Conservation (phyloP, 139 green algal genomes). For the Raphidocelis subcapitata region DNA sequence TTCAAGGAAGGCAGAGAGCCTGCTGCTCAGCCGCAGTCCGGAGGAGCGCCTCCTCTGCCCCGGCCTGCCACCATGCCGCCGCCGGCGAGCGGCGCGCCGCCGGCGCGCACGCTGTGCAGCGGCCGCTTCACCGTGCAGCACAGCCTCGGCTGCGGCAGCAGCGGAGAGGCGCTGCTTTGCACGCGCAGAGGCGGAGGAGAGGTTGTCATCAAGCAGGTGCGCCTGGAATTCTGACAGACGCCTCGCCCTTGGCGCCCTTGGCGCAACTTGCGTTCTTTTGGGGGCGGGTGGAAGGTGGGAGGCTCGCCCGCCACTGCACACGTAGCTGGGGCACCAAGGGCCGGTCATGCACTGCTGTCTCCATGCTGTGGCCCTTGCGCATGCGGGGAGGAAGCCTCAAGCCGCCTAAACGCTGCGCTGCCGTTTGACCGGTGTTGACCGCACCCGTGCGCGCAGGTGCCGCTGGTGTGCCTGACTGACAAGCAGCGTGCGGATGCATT, state of each 20-base stretch:
- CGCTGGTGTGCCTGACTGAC: not conserved
- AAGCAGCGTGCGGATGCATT: slow-evolving; percentile 4
- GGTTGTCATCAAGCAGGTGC: slow-evolving; percentile 35
- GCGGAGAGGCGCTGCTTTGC: not conserved
- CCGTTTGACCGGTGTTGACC: not conserved
- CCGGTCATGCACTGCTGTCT: too few species aligned
- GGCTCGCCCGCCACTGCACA: too few species aligned
- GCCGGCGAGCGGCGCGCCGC: not conserved
- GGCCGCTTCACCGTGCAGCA: slow-evolving; percentile 27
- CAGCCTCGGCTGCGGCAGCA: slow-evolving; percentile 2
- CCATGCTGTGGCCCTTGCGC: too few species aligned
- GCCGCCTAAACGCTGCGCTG: not conserved
- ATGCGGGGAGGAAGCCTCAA: not conserved
- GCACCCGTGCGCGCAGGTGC: not conserved
- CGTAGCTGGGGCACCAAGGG: too few species aligned
- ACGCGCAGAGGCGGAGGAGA: not conserved
- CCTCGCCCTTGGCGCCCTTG: too few species aligned
- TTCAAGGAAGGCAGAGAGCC: too few species aligned
- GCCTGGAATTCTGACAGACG: not conserved
- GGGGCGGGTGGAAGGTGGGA: too few species aligned
- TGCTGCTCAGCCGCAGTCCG: not conserved
- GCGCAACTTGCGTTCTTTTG: too few species aligned
- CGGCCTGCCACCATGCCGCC: not conserved
- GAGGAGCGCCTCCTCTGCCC: not conserved
- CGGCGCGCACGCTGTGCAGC: slow-evolving; percentile 19